phyloP scores from a whole-genome alignment of 179 eudicot genomes.

The Nepenthes alata region DNA sequence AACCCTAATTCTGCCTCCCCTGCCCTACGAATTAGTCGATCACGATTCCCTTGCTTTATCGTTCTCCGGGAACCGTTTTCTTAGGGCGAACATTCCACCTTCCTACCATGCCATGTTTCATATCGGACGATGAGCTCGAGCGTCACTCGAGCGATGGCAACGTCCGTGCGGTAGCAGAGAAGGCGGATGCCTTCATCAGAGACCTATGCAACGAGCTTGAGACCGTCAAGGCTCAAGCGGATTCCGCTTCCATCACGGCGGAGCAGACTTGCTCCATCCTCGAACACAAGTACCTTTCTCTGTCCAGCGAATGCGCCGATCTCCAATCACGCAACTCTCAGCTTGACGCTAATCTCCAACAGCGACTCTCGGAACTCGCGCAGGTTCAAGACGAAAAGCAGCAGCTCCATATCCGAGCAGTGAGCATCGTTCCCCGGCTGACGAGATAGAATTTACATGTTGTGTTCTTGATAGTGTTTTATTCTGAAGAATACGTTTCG shows the following conservation, averaged over 20 bases:
- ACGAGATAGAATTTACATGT: neutral
- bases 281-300: constrained; percentile 73
- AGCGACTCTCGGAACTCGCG: constrained; percentile 44
- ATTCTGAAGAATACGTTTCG: neutral
- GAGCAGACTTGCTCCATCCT: constrained; percentile 86
- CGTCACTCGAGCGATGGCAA: constrained; percentile 30
- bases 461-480: neutral
- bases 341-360: constrained; percentile 30
- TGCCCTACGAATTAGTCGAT: neutral
- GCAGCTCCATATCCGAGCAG: constrained; percentile 51
- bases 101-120: constrained; percentile 54
- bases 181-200: constrained; percentile 66
- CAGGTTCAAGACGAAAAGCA: constrained; percentile 57
- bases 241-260: constrained; percentile 73
- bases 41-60: neutral
- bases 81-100: neutral
- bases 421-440: constrained; percentile 14
- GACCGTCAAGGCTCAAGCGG: constrained; percentile 69
- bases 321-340: constrained; percentile 44
- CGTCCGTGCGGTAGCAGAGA: constrained; percentile 50
- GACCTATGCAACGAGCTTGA: constrained; percentile 45
- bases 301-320: constrained; percentile 46
- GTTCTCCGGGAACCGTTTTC: neutral
- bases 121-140: constrained; percentile 65
- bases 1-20: too few relatives aligned